Percentiles rank a stretch among this genome's conserved stretches.
Conservation (phyloP, 2,329 filamentous ascomycete genomes). For the Coniochaeta ligniaria region DNA sequence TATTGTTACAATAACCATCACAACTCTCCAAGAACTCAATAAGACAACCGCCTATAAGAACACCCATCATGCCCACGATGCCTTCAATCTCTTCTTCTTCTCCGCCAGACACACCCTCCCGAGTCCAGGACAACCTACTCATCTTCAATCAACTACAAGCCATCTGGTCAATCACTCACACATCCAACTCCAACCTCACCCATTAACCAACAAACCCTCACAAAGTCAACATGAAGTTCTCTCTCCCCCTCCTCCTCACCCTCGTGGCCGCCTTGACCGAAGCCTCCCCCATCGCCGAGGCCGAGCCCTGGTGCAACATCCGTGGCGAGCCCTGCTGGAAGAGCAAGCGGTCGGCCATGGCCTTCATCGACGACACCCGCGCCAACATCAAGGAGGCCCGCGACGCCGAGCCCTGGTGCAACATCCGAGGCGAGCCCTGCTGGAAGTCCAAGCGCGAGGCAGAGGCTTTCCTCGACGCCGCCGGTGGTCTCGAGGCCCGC, state of each 20-base stretch:
- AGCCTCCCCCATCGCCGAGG: slow-evolving; percentile 19
- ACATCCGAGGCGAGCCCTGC: slow-evolving; percentile 23
- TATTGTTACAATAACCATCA: slow-evolving; percentile 1
- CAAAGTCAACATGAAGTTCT: slow-evolving; percentile 19
- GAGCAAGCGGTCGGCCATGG: slow-evolving; percentile 30
- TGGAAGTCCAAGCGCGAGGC: slow-evolving; percentile 34
- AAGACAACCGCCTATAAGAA: not conserved
- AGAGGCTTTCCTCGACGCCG: slow-evolving; percentile 21
- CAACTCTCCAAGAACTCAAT: not conserved
- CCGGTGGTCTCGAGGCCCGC: slow-evolving; percentile 14
- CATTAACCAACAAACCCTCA: not conserved
- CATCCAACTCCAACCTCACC: not conserved
- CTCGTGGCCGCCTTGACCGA: slow-evolving; percentile 16
- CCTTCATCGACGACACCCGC: slow-evolving; percentile 21
- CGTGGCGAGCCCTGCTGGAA: slow-evolving; percentile 35
- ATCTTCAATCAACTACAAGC: not conserved
- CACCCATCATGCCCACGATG: not conserved
- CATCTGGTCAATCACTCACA: not conserved
- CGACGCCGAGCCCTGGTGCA: slow-evolving; percentile 15
- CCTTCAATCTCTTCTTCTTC: not conserved
- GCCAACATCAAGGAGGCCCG: slow-evolving; percentile 17
- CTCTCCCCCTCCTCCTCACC: slow-evolving; percentile 14
- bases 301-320: slow-evolving; percentile 16
- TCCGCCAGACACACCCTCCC: not conserved
- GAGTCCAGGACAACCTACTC: not conserved